Evolutionary conservation across 495 filamentous ascomycete genomes (phyloP), one percentile per base, ranked within the genome.

Genomic region (Aspergillus heteromorphus): DNA sequence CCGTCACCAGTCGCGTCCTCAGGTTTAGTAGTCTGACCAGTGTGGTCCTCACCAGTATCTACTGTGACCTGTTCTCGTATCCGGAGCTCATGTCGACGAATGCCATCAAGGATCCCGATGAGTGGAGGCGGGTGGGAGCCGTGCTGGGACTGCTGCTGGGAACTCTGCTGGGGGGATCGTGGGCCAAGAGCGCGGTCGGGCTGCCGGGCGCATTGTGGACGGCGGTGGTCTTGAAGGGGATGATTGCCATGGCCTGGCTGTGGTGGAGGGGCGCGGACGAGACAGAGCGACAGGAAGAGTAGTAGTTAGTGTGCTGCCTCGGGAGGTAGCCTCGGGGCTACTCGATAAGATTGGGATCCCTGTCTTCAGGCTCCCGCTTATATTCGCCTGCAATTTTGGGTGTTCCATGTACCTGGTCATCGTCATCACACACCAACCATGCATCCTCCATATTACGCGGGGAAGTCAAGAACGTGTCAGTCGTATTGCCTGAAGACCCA

Each of bases 21-120:
- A 83, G 83, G 1, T 81, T 83, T 57, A 79, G 79, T 53, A 86
- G 89, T 66, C 79, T 91, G 38, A 87, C 87, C 11, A 86, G 84
- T 1, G 86, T 85, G 25, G 87, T 91, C 10, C 66, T 89, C 60
- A 90, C 87, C 4, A 86, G 78, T 51, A 74, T 88, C 18, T 83
- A 89, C 54, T 86, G 82, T 60, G 86, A 88, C 58, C 66, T 89
- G 49, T 77, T 81, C 6, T 81, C 79, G 16, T 81, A 87, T 54
- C 78, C 81, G n/a, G 68, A 73, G 27, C 59, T 87, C 10, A 52
- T 76, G 0, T 13, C 20, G 4, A 1, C 45, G 4, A 17, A 68
- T 75, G 7, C 67, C 6, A 23, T 60, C 36, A 61, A 74, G 50
- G 88, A 87, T 56, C 74, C 74, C 1, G 87, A 87, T 71, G 74